Conservation (phyloP, 129 eudicot genomes). For the Solidago caesia region DNA sequence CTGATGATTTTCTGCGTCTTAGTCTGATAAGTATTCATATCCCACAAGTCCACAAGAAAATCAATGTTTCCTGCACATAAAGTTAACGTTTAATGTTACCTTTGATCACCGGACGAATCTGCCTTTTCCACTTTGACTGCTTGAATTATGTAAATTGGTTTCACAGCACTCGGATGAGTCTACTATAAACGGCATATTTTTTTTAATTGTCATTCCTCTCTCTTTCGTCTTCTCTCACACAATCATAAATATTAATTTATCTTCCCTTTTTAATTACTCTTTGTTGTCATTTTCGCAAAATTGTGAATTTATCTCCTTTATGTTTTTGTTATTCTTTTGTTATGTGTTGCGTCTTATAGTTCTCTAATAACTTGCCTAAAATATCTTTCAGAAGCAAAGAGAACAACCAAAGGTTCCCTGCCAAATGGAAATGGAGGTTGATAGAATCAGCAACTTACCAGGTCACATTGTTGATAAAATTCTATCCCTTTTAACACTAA, state of each 20-base stretch:
- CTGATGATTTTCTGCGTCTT: too few species aligned
- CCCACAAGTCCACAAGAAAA: too few species aligned
- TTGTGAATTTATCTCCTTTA: background rate
- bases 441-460: constrained; percentile 75
- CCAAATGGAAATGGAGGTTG: constrained; percentile 54
- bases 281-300: background rate
- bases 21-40: too few species aligned
- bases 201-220: too few species aligned
- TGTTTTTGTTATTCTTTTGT: background rate
- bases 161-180: too few species aligned
- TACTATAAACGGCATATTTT: too few species aligned
- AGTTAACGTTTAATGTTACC: too few species aligned
- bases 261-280: background rate
- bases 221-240: too few species aligned
- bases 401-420: constrained; percentile 67
- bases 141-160: too few species aligned
- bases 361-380: constrained; percentile 7
- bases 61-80: too few species aligned
- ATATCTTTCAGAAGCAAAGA: constrained; percentile 54
- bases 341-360: constrained; percentile 6
- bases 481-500: constrained; percentile 58
- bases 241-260: background rate
- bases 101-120: too few species aligned
- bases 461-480: constrained; percentile 69
- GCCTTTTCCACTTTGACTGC: too few species aligned